Conservation (phyloP, 2,329 filamentous ascomycete genomes). For the Metarhizium rileyi region DNA sequence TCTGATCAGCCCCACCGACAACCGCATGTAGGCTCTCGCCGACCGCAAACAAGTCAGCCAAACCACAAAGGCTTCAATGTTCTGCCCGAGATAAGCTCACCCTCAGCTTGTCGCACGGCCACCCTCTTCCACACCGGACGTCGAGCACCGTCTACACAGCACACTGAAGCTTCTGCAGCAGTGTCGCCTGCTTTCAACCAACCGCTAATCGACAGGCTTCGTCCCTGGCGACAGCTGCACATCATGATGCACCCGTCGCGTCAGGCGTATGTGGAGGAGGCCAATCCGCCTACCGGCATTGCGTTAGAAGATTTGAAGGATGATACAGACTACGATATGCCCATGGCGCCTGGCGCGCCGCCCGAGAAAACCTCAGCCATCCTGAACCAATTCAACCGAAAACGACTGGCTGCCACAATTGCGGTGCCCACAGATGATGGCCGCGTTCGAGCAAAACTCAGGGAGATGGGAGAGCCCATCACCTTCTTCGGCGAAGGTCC, state of each 20-base stretch:
- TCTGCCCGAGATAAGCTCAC: background rate
- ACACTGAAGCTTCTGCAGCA: background rate
- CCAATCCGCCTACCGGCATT: slow-evolving; percentile 42
- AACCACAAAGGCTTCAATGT: too few relatives aligned
- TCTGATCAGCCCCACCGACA: too few relatives aligned
- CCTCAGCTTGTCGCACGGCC: background rate
- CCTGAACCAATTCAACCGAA: slow-evolving; percentile 80
- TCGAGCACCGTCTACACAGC: background rate
- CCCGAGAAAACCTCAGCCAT: slow-evolving; percentile 79
- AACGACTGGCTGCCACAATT: slow-evolving; percentile 78
- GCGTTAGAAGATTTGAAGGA: slow-evolving; percentile 42
- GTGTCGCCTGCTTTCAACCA: background rate
- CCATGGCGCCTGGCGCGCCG: slow-evolving; percentile 55
- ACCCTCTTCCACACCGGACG: background rate
- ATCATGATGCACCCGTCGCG: slow-evolving; percentile 76
- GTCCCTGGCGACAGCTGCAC: slow-evolving; percentile 6
- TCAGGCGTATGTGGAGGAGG: slow-evolving; percentile 90
- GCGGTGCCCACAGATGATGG: slow-evolving; percentile 91
- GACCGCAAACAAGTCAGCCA: too few relatives aligned
- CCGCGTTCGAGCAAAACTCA: slow-evolving; percentile 68
- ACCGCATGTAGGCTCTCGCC: too few relatives aligned
- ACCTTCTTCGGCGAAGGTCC: slow-evolving; percentile 90
- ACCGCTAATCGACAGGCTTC: background rate
- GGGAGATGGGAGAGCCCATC: slow-evolving; percentile 84
- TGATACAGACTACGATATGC: slow-evolving; percentile 80